phyloP scores from a whole-genome alignment of 257 asterid genomes.

The Cruciata laevipes region DNA sequence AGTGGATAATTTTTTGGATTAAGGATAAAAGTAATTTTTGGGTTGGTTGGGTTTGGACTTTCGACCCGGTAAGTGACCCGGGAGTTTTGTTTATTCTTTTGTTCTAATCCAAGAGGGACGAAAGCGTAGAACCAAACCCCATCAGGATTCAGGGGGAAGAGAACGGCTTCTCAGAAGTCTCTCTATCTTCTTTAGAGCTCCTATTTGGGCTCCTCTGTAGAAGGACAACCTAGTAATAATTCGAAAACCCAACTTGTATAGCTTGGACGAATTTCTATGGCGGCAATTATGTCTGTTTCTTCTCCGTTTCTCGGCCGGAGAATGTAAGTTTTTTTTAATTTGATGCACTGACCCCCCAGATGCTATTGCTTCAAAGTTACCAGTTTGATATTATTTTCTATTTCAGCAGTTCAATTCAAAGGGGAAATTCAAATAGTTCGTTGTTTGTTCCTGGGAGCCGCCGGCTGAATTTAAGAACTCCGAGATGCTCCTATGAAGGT shows the following conservation, averaged over 20 bases:
- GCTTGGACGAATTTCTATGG: slow-evolving; percentile 27
- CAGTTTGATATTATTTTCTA: not conserved
- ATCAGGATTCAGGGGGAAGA: slow-evolving; percentile 1
- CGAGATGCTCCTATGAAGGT: slow-evolving; percentile 71
- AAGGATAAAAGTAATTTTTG: no score
- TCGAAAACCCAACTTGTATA: not conserved
- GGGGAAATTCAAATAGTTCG: slow-evolving; percentile 25
- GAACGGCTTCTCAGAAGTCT: not conserved
- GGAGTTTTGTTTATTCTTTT: no score
- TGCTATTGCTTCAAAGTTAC: not conserved
- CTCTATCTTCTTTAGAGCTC: slow-evolving; percentile 2
- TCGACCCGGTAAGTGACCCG: no score
- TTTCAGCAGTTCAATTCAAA: slow-evolving; percentile 13
- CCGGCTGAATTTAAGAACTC: slow-evolving; percentile 22
- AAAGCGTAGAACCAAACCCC: not conserved
- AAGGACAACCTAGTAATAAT: not conserved
- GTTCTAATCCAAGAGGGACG: no score
- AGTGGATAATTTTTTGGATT: no score
- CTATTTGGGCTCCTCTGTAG: slow-evolving; percentile 6
- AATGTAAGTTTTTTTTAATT: slow-evolving; percentile 32
- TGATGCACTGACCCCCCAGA: no score
- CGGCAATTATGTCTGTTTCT: slow-evolving; percentile 47
- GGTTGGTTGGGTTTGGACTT: no score
- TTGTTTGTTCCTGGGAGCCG: not conserved
- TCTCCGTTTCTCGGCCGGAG: slow-evolving; percentile 50